These are phyloP conservation scores for Debaryomyces fabryi DNA, from an alignment of 1,139 yeast genomes.

Conservation along the genomic window DNA sequence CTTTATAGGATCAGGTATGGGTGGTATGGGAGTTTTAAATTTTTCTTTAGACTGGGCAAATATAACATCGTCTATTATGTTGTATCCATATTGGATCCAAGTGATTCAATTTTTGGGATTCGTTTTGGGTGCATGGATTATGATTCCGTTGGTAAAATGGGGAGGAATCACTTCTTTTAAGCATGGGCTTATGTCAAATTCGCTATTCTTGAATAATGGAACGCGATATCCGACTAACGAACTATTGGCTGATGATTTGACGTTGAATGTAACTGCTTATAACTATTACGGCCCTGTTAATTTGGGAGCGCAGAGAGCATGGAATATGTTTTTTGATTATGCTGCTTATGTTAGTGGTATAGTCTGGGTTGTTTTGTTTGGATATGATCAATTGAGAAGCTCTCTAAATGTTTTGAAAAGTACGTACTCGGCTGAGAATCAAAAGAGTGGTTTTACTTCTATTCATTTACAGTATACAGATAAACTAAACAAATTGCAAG, in stretches of 20 bases:
- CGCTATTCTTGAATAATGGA: constrained; percentile 35
- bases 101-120: constrained; percentile 46
- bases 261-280: constrained; percentile 43
- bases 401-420: constrained; percentile 15
- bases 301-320: constrained; percentile 48
- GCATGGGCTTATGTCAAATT: constrained; percentile 45
- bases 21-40: constrained; percentile 48
- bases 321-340: constrained; percentile 55
- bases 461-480: constrained; percentile 27
- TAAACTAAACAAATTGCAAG: constrained; percentile 42
- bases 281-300: constrained; percentile 40
- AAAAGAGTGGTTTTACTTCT: constrained; percentile 7
- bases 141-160: constrained; percentile 46
- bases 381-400: constrained; percentile 25
- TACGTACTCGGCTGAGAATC: constrained; percentile 8
- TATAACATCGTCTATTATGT: constrained; percentile 45
- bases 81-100: constrained; percentile 50
- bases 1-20: constrained; percentile 48
- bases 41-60: constrained; percentile 50
- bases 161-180: constrained; percentile 27
- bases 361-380: constrained; percentile 46
- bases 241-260: constrained; percentile 34
- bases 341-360: constrained; percentile 54
- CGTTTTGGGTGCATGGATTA: constrained; percentile 42
- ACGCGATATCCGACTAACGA: constrained; percentile 36